Evolutionary conservation across 768 basidiomycete genomes (phyloP), one percentile per base, ranked within the genome.

Genomic region (Infundibulicybe gibba): DNA sequence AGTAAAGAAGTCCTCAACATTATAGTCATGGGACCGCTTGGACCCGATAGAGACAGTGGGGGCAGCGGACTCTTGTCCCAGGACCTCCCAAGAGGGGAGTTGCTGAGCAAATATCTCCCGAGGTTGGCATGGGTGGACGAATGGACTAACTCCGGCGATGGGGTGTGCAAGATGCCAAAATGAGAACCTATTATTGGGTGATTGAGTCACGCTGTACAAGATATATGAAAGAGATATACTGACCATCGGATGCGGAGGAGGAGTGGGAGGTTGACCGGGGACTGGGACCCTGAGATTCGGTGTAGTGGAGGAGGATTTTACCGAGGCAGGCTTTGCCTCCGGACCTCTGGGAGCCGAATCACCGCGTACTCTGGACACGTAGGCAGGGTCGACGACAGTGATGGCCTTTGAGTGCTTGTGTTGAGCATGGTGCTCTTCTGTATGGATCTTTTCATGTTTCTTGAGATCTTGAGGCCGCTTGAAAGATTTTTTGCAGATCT

Each of bases 401-500:
- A 95, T 85, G 5, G 97, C 97, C 66, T 97, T 98, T 17, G 94
- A 97, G 58, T 97, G 93, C 64, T 93, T 95, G 74, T 98, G 97
- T 61, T 92, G 85, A 14, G 80, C 84, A 58, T 97, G 95, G 63
- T 99, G 95, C 62, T 97, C 97, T 58, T 97, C 93, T 4, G 97
- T 97, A 62, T 99, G 97, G 15, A 99, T 99, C 68, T 97, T 94
- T 69, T 99, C 97, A 65, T 99, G 97, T 70, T 99, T 99, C 74
- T 98, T 97, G 64, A 99, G 80, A 65, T 99, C 97, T 67, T 99
- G 97, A n/a, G 97, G 97, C 5, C 97, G 90, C 65, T 98, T 99
- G 80, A 99, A 99, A 0, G 93, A 83, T 61, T 98, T 98, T 57
- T 85, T 85, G 76, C 97, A 99, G 39, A 97, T 86, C 81, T 87